Evolutionary conservation across 164 flowering plant species (phyloP), one percentile per base, ranked within the genome.

Genomic region (Vitis amurensis): DNA sequence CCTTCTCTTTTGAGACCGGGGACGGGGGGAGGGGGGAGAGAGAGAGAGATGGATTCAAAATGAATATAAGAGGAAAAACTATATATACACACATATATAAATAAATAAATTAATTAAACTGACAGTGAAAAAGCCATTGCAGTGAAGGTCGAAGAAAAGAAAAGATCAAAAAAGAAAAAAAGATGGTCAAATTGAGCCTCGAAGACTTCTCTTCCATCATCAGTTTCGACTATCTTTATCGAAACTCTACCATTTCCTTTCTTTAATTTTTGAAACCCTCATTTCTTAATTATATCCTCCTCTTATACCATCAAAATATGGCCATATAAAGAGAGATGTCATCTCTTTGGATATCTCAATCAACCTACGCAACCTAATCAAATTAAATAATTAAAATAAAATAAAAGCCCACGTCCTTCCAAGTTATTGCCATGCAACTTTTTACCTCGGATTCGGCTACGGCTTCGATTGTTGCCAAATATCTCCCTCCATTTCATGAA

Each of bases 161-260:
- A 56, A 30, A 37, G 44, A 37, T 37, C 6, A 37, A 6, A 6
- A 37, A 37, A 37, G 44, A 37, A 37, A 37, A 37, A 37, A 37
- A 37, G 87, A 82, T 80, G 92, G 92, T 88, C 91, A 87, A 91
- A 89, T 77, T 71, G 76, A 81, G 77, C 88, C 96, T 91, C 96
- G 92, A 88, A 87, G 87, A 85, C 88, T 88, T 78, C 88, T 81
- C 77, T 78, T 71, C 81, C 91, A 87, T 88, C 88, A 88, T 88
- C 87, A 82, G 64, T 83, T 80, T 81, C 86, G 74, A 81, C 96
- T 83, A 77, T 88, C 92, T 88, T 87, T 90, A 90, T 90, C 90
- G 94, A 90, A 85, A 87, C 82, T 79, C 89, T 47, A 62, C 80
- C 82, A 68, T 67, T 66, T 73, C 58, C 16, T 73, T 72, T 69